phyloP scores from a whole-genome alignment of 2,329 filamentous ascomycete species.

The Verticillium longisporum region DNA sequence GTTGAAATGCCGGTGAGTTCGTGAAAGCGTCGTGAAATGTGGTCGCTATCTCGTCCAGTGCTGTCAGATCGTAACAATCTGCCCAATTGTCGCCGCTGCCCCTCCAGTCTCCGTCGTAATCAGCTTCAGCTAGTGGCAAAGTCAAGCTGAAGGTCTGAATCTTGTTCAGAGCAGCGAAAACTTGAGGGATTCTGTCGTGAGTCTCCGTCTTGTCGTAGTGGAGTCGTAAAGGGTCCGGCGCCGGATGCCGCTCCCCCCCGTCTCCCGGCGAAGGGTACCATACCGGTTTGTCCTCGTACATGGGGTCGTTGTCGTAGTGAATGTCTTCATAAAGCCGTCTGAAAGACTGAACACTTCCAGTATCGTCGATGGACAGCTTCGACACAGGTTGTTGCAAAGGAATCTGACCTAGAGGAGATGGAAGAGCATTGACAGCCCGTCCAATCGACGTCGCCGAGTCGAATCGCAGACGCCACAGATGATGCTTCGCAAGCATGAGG shows the following conservation, averaged over 20 bases:
- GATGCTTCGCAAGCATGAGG: neutral
- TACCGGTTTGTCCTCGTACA: neutral
- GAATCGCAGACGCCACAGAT: slow-evolving; percentile 1
- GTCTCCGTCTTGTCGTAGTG: slow-evolving; percentile 2
- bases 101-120: neutral
- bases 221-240: neutral
- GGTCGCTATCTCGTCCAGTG: neutral
- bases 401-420: neutral
- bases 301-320: neutral
- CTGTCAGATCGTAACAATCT: slow-evolving; percentile 5
- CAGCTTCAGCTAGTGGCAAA: neutral
- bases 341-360: slow-evolving; percentile 1
- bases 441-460: neutral
- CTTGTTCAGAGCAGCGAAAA: neutral
- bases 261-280: neutral
- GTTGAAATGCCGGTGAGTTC: neutral
- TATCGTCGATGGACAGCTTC: neutral
- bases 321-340: neutral
- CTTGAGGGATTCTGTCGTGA: neutral
- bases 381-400: neutral
- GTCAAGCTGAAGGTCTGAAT: neutral
- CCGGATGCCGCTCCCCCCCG: neutral
- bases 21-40: neutral
- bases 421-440: neutral
- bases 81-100: neutral